Base-by-base conservation (phyloP, 345 rosid genomes). In the Ailanthus altissimus region DNA sequence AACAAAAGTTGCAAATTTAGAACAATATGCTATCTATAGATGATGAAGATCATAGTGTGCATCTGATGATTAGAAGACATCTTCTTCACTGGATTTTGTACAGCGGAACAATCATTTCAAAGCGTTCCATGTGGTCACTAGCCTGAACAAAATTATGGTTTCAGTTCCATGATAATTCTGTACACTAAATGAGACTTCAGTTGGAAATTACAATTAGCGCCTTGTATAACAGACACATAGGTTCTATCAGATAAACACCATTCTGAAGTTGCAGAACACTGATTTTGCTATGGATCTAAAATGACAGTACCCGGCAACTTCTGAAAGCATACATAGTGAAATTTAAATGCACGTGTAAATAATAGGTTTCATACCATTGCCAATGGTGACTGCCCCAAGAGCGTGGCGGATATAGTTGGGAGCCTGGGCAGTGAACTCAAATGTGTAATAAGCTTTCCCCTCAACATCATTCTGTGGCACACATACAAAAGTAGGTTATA, bases 331-430 rank as follows among this genome's bases (percentile, higher is more conserved):
- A 28, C 50, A 77, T 1, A 28, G 47, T 49, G 10, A 45, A 57
- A 54, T 76, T 75, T 15, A 38, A 74, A 43, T 16, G 54, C 23
- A 46, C 28, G 23, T 38, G 58, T 45, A 5, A 7, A 20, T 25
- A 46, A 50, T 65, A 4, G 16, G 72, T 51, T 75, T 53, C 82
- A 65, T 90, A 92, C 99, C 99, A 49, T 90, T 93, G 80, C 90
- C 91, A 51, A 92, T 89, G 13, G 90, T 77, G 78, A 95, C 79
- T 70, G 90, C 69, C 54, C 98, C 88, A 9, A 90, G 90, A 49
- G 97, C 99, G 80, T 95, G 99, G 45, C 99, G 94, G 5, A 89
- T 92, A 73, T 79, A 93, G 89, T 92, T 95, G 81, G 96, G 96
- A 54, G 98, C 97, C 76, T 86, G 88, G 77, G 87, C 93, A 65